phyloP scores from a whole-genome alignment of 1,284 basidiomycete species.

The Ustanciosporium gigantosporum region DNA sequence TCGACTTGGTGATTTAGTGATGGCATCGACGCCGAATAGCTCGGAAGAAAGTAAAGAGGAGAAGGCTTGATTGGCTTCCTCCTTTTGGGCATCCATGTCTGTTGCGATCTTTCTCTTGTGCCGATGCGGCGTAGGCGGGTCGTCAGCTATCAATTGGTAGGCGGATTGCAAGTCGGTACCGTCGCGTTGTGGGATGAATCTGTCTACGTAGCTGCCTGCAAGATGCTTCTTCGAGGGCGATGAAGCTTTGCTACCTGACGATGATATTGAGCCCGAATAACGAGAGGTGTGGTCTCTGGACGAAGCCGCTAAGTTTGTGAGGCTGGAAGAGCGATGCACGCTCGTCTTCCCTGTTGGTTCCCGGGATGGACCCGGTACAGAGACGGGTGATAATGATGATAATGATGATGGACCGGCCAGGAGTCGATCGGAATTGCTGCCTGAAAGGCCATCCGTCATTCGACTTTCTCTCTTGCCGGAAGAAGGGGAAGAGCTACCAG shows the following conservation, averaged over 20 bases:
- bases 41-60: constrained; percentile 65
- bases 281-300: constrained; percentile 25
- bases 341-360: constrained; percentile 11
- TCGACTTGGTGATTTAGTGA: constrained; percentile 18
- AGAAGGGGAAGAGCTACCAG: constrained; percentile 30
- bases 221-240: constrained; percentile 26
- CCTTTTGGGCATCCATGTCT: constrained; percentile 54
- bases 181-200: constrained; percentile 66
- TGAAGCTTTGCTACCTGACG: constrained; percentile 16
- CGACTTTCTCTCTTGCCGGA: constrained; percentile 20
- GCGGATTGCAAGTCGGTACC: constrained; percentile 64
- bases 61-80: constrained; percentile 64
- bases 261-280: constrained; percentile 8
- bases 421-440: constrained; percentile 18
- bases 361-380: constrained; percentile 21
- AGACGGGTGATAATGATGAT: constrained; percentile 10
- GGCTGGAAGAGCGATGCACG: constrained; percentile 34
- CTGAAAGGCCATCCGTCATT: constrained; percentile 17
- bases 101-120: constrained; percentile 49
- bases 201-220: constrained; percentile 21
- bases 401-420: constrained; percentile 10
- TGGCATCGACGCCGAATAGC: constrained; percentile 62
- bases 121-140: constrained; percentile 48
- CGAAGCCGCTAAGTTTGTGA: constrained; percentile 14
- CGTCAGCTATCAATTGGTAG: constrained; percentile 64